Conservation (phyloP, 306 rosid genomes). For the Inga leiocalycina region DNA sequence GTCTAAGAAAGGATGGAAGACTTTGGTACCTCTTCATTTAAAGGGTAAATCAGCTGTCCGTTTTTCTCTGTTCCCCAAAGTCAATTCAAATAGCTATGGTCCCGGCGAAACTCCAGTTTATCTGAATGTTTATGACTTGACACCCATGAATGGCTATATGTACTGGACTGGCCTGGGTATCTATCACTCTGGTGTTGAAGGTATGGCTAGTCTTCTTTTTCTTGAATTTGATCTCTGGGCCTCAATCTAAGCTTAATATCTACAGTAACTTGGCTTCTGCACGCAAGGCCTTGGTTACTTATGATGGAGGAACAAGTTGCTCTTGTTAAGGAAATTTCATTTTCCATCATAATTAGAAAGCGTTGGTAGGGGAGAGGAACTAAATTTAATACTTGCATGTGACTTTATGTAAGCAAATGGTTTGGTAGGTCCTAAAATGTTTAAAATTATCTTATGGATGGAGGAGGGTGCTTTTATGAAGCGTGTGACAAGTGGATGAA, state of each 20-base stretch:
- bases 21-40: constrained; percentile 66
- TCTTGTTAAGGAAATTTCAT: not conserved
- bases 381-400: constrained; percentile 5
- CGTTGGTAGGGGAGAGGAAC: not conserved
- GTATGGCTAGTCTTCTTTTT: constrained; percentile 41
- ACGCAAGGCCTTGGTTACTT: not conserved
- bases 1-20: constrained; percentile 81
- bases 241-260: constrained; percentile 3
- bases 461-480: constrained; percentile 18
- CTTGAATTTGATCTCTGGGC: constrained; percentile 12
- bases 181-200: constrained; percentile 98
- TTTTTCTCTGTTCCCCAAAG: constrained; percentile 75
- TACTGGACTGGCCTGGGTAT: constrained; percentile 98
- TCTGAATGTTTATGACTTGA: constrained; percentile 93
- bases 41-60: constrained; percentile 74
- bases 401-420: not conserved
- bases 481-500: not conserved
- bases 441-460: constrained; percentile 7
- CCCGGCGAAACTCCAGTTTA: constrained; percentile 78
- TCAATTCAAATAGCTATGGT: constrained; percentile 60
- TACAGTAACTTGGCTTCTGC: not conserved
- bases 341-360: constrained; percentile 15
- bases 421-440: constrained; percentile 2
- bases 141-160: constrained; percentile 92
- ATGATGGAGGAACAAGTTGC: constrained; percentile 2